Percentiles rank a stretch among this genome's conserved stretches.
These are phyloP conservation scores for Microglena sp. DNA, from an alignment of 139 green algal genomes.

Conservation along the genomic window DNA sequence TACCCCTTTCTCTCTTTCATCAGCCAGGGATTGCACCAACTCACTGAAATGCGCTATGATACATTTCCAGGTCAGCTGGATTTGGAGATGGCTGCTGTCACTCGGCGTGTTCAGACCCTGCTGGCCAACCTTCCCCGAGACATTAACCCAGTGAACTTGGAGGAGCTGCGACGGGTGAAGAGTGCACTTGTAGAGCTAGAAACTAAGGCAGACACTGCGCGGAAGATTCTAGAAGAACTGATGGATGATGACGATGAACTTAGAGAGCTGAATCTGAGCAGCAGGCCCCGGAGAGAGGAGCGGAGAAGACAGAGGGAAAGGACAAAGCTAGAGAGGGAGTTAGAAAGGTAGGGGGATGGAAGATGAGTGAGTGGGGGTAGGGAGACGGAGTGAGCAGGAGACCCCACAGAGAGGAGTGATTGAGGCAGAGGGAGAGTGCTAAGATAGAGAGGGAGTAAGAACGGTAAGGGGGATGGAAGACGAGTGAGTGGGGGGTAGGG, in stretches of 20 bases:
- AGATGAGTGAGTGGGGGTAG: not conserved
- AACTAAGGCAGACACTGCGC: constrained; percentile 54
- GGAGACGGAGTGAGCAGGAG: too few relatives aligned
- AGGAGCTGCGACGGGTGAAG: constrained; percentile 87
- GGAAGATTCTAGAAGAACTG: constrained; percentile 57
- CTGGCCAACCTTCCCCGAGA: constrained; percentile 71
- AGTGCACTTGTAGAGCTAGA: constrained; percentile 80
- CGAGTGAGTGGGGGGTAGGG: not conserved
- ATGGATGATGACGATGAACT: constrained; percentile 94
- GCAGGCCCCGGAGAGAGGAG: constrained; percentile 65
- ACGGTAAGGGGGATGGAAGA: not conserved
- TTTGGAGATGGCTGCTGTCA: constrained; percentile 61
- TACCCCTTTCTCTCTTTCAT: too few relatives aligned
- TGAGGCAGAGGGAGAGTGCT: too few relatives aligned
- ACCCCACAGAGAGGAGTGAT: not conserved
- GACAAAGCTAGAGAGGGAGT: constrained; percentile 72
- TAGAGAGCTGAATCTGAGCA: constrained; percentile 78
- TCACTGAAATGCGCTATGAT: too few relatives aligned
- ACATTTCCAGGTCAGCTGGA: constrained; percentile 72
- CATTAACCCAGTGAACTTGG: constrained; percentile 84
- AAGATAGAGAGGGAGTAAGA: not conserved
- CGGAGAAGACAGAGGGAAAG: constrained; percentile 59
- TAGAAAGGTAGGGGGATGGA: constrained; percentile 46
- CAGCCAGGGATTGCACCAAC: too few relatives aligned
- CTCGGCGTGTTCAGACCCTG: constrained; percentile 47